Evolutionary conservation across 768 basidiomycete species (phyloP).

Genomic region (Ramaria rubella): DNA sequence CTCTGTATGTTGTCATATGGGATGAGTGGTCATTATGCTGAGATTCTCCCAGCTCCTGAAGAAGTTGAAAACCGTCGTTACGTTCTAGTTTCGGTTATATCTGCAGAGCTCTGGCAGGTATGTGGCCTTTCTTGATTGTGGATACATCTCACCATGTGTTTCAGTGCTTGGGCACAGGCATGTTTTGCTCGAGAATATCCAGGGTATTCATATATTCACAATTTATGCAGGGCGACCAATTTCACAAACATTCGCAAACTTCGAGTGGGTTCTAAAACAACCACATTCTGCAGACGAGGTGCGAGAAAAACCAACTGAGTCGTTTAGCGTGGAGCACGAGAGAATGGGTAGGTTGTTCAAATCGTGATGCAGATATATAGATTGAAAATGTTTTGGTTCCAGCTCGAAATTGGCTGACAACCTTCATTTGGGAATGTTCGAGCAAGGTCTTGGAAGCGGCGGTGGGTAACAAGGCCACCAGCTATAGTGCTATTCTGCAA

Average conservation of each 20-base stretch:
- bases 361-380: not conserved
- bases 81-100: not conserved
- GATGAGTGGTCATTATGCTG: not conserved
- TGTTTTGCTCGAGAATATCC: not conserved
- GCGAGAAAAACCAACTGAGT: too few species aligned
- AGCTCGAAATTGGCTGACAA: not conserved
- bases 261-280: not conserved
- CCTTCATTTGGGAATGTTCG: conserved; percentile 7
- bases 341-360: not conserved
- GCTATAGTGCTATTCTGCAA: conserved; percentile 2
- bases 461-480: not conserved
- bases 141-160: not conserved
- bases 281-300: not conserved
- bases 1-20: conserved; percentile 1
- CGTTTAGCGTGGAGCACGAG: too few species aligned
- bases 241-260: conserved; percentile 3
- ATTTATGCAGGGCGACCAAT: not conserved
- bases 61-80: conserved; percentile 1
- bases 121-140: not conserved
- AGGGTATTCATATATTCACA: not conserved
- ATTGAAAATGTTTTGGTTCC: not conserved
- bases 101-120: conserved; percentile 5
- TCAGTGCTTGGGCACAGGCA: not conserved
- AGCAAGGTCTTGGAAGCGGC: not conserved
- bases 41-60: not conserved